Conservation (phyloP, 2,329 filamentous ascomycete genomes). For the Aspergillus sp. region DNA sequence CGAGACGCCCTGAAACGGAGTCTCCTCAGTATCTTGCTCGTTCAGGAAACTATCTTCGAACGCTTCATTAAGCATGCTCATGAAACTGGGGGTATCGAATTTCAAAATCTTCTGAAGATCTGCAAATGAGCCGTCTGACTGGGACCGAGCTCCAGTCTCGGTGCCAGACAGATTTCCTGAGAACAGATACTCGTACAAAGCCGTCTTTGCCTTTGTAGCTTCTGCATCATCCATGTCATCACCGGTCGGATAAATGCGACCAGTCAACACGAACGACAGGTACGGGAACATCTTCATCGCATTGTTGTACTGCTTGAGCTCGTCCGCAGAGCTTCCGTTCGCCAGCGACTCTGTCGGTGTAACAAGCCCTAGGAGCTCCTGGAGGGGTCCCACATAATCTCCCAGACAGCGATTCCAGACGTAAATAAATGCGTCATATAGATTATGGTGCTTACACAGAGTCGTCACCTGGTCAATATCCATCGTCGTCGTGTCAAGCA, state of each 20-base stretch:
- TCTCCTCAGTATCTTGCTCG: conserved; percentile 65
- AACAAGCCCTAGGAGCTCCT: conserved; percentile 66
- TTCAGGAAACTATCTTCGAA: conserved; percentile 96
- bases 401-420: conserved; percentile 90
- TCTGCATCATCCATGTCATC: conserved; percentile 69
- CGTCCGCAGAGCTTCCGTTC: conserved; percentile 51
- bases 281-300: conserved; percentile 94
- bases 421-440: conserved; percentile 95
- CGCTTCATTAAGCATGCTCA: conserved; percentile 94
- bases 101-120: conserved; percentile 80
- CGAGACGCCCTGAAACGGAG: conserved; percentile 54
- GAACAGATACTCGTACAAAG: conserved; percentile 91
- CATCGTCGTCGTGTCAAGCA: conserved; percentile 83
- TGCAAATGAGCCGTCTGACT: conserved; percentile 72
- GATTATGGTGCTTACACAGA: conserved; percentile 83
- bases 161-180: conserved; percentile 59
- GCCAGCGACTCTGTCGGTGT: conserved; percentile 20
- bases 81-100: conserved; percentile 86
- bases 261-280: conserved; percentile 84
- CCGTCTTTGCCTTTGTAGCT: conserved; percentile 74
- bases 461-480: conserved; percentile 91
- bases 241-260: conserved; percentile 86
- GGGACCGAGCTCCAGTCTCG: conserved; percentile 28
- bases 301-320: conserved; percentile 56
- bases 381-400: conserved; percentile 88